Evolutionary conservation across 768 basidiomycete species (phyloP).

Genomic region (Podaxis pistillaris): DNA sequence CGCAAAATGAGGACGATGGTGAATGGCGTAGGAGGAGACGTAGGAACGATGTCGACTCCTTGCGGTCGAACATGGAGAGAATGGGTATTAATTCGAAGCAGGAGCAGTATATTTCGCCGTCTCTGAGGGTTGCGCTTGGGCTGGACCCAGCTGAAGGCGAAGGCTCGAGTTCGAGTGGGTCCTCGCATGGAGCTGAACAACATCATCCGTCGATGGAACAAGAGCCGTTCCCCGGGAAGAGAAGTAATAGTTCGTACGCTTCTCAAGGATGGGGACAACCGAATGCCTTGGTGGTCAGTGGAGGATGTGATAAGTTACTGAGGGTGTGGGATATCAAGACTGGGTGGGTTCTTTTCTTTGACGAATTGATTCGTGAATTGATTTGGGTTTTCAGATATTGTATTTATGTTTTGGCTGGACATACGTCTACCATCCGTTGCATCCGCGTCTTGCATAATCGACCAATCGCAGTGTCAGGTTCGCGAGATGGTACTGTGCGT

Average conservation of each 20-base stretch:
- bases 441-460: slow-evolving; percentile 83
- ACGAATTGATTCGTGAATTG: not conserved
- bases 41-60: not conserved
- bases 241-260: slow-evolving; percentile 57
- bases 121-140: slow-evolving; percentile 51
- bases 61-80: not conserved
- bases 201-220: not conserved
- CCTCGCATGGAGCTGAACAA: slow-evolving; percentile 7
- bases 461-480: slow-evolving; percentile 88
- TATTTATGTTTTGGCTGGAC: slow-evolving; percentile 78
- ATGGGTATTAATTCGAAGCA: slow-evolving; percentile 17
- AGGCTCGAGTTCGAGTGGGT: not conserved
- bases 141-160: slow-evolving; percentile 22
- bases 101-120: slow-evolving; percentile 31
- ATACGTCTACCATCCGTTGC: slow-evolving; percentile 89
- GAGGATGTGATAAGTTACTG: slow-evolving; percentile 91
- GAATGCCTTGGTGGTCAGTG: slow-evolving; percentile 80
- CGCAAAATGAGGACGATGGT: not conserved
- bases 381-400: slow-evolving; percentile 44
- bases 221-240: slow-evolving; percentile 24
- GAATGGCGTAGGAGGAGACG: not conserved
- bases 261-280: slow-evolving; percentile 90
- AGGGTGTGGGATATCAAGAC: slow-evolving; percentile 89
- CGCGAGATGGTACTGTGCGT: slow-evolving; percentile 79
- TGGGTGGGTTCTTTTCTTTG: slow-evolving; percentile 50